phyloP scores from a whole-genome alignment of 805 yeast genomes.

The Starmerella scarabaei region DNA sequence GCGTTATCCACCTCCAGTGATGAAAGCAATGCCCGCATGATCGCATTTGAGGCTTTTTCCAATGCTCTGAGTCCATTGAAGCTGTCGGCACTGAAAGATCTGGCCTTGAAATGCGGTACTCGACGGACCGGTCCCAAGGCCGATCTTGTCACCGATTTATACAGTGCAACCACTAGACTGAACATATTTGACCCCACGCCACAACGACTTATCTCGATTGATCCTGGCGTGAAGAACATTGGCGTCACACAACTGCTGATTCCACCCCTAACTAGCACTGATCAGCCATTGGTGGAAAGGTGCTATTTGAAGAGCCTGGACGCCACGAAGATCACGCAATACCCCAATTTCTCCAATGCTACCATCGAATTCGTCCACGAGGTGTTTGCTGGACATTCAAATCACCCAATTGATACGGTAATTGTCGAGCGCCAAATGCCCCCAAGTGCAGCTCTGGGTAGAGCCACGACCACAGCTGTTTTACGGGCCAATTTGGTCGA shows the following conservation, averaged over 20 bases:
- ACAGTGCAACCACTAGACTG: neutral
- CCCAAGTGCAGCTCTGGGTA: neutral
- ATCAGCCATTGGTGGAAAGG: conserved; percentile 4
- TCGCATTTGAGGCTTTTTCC: neutral
- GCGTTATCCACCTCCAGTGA: no score
- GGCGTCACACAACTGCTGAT: conserved; percentile 22
- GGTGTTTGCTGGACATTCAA: conserved; percentile 24
- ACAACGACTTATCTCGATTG: conserved; percentile 24
- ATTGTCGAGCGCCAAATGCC: conserved; percentile 47
- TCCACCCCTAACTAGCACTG: conserved; percentile 2
- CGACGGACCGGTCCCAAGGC: neutral
- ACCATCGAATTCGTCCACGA: conserved; percentile 17
- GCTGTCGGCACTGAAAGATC: neutral
- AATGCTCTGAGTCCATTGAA: neutral
- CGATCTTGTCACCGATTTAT: neutral
- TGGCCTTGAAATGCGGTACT: neutral
- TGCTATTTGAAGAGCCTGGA: conserved; percentile 12
- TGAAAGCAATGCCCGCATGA: no score
- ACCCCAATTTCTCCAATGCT: conserved; percentile 22
- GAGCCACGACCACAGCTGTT: conserved; percentile 31
- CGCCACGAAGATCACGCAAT: conserved; percentile 15
- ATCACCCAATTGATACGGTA: conserved; percentile 25
- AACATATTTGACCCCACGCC: neutral
- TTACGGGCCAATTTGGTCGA: conserved; percentile 44
- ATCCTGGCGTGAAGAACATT: conserved; percentile 27